Base-by-base conservation (phyloP, 176 grass and related monocot genomes). In the Oryza meridionalis region DNA sequence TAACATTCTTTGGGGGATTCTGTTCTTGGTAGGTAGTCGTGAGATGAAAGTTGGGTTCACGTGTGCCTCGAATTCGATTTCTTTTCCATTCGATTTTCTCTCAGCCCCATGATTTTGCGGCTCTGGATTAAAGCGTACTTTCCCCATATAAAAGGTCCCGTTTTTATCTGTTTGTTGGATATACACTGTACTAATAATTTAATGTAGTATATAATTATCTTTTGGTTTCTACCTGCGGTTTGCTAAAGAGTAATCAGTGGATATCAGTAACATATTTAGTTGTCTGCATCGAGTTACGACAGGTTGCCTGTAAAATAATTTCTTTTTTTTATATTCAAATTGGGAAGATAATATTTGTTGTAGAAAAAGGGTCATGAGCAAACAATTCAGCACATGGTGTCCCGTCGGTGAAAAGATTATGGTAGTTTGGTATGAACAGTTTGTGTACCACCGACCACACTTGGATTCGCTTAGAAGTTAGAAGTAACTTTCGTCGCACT, bases 21-120 rank as follows among this genome's bases (percentile, higher is more conserved):
- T 82, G 7, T 82, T 77, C 4, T 45, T 68, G 88, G 73, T 90
- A 73, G 88, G 84, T 90, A 90, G 84, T 78, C 84, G 73, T 86
- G 88, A 61, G 67, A 84, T 86, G 19, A 73, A 73, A 86, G 79
- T 90, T 32, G 73, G 73, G 67, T 82, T 73, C 78, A 90, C 84
- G 77, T 66, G 83, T 78, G 44, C 19, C 53, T 59, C 19, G 51
- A 58, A 77, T 77, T 75, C 65, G 31, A 9, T 43, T 6, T 58
- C 21, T 75, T 70, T 22, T 65, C 12, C 27, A 11, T 70, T 78
- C 11, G 58, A 42, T 63, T 77, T 86, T 76, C 84, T 75, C 27
- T 82, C 78, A n/a, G 19, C 11, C 79, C 78, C 61, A 38, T 22
- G 7, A 64, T 67, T 77, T 77, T 77, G 49, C 26, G 73, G 47